Evolutionary conservation across 495 filamentous ascomycete species (phyloP).

Genomic region (Lichenothelia convexa): DNA sequence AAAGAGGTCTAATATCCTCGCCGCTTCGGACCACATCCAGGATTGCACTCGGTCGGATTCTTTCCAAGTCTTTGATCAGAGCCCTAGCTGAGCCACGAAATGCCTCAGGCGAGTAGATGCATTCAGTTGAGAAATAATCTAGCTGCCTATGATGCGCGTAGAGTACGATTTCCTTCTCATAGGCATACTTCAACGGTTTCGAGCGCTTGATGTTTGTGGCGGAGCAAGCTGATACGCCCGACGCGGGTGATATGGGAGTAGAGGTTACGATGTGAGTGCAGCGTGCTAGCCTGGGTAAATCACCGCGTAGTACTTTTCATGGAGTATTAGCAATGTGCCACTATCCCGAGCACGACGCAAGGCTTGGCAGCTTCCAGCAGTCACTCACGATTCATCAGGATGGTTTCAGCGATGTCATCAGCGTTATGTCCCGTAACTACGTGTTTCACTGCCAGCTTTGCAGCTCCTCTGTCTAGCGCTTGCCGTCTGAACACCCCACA

Average conservation of each 20-base stretch:
- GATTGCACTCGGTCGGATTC: conserved; percentile 81
- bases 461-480: conserved; percentile 82
- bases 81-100: conserved; percentile 82
- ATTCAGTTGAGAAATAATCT: conserved; percentile 97
- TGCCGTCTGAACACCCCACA: conserved; percentile 93
- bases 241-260: conserved; percentile 34
- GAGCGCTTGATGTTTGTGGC: conserved; percentile 45
- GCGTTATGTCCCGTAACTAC: conserved; percentile 97
- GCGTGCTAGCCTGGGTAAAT: conserved; percentile 68
- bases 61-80: conserved; percentile 87
- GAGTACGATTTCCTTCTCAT: conserved; percentile 96
- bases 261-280: conserved; percentile 83
- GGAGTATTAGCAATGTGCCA: too few relatives aligned
- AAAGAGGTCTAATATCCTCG: conserved; percentile 83
- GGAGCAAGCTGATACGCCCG: conserved; percentile 29
- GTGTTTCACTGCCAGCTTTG: conserved; percentile 71
- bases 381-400: conserved; percentile 63
- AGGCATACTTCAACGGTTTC: conserved; percentile 94
- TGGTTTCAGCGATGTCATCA: conserved; percentile 95
- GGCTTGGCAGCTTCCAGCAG: too few relatives aligned
- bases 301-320: conserved; percentile 61
- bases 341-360: too few relatives aligned
- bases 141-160: conserved; percentile 92
- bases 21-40: conserved; percentile 87
- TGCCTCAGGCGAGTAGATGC: conserved; percentile 96